Conservation (phyloP, 352 stramenopile species). For the Peronospora farinosa region DNA sequence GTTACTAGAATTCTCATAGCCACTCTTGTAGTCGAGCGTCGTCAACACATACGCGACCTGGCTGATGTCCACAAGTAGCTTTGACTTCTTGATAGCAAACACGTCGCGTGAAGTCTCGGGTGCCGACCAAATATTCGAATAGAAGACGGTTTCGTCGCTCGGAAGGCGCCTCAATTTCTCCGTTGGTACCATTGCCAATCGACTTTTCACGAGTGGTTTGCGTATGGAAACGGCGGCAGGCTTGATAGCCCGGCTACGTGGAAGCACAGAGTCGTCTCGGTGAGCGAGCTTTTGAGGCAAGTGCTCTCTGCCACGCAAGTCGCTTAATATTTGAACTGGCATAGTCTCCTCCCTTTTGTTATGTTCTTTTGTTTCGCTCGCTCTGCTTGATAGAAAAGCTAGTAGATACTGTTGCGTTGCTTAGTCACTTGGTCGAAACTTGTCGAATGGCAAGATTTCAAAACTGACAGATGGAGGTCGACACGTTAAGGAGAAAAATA, state of each 20-base stretch:
- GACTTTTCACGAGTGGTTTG: conserved; percentile 57
- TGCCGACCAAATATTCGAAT: conserved; percentile 72
- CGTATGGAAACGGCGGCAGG: conserved; percentile 20
- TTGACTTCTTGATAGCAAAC: conserved; percentile 17
- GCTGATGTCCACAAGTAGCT: conserved; percentile 65
- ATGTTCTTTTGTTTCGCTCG: conserved; percentile 15
- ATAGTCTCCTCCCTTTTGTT: conserved; percentile 16
- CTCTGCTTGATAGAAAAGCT: conserved; percentile 11
- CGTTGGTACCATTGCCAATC: conserved; percentile 35
- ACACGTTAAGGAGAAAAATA: conserved; percentile 7
- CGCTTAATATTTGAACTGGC: conserved; percentile 24
- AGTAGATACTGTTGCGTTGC: conserved; percentile 14
- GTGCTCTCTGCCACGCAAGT: conserved; percentile 29
- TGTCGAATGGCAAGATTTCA: conserved; percentile 11
- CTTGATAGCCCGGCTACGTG: conserved; percentile 20
- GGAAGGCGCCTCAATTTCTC: conserved; percentile 42
- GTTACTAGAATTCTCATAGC: conserved; percentile 37
- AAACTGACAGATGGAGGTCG: conserved; percentile 17
- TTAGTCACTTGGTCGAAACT: conserved; percentile 1
- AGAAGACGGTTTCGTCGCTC: conserved; percentile 67
- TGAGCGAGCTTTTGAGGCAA: conserved; percentile 15
- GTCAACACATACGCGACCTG: conserved; percentile 72
- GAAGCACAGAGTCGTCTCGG: conserved; percentile 20
- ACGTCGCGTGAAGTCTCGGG: conserved; percentile 16
- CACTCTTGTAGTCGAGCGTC: conserved; percentile 64